Percentiles rank a stretch among this genome's conserved stretches.
These are phyloP conservation scores for Ogataea nitratoaversa DNA, from an alignment of 805 yeast species.

Conservation along the genomic window DNA sequence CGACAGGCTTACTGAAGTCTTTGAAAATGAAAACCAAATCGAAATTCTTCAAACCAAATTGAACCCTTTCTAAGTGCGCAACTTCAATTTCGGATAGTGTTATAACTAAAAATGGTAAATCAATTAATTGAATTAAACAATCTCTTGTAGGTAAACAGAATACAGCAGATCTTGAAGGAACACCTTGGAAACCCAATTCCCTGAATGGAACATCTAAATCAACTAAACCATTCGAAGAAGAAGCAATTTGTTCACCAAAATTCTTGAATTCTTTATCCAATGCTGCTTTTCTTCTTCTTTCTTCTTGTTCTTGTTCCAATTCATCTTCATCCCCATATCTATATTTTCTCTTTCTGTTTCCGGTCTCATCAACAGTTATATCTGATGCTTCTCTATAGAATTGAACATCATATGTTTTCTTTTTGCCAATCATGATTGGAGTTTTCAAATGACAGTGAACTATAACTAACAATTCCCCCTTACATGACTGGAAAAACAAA, in stretches of 20 bases:
- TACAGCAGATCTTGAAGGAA: slow-evolving; percentile 91
- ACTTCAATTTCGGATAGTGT: slow-evolving; percentile 89
- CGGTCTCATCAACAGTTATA: slow-evolving; percentile 94
- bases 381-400: slow-evolving; percentile 96
- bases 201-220: slow-evolving; percentile 94
- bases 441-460: slow-evolving; percentile 89
- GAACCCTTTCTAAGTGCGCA: slow-evolving; percentile 95
- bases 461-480: slow-evolving; percentile 87
- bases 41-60: slow-evolving; percentile 93
- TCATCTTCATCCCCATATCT: slow-evolving; percentile 98
- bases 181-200: slow-evolving; percentile 96
- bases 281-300: slow-evolving; percentile 84
- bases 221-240: slow-evolving; percentile 74
- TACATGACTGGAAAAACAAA: slow-evolving; percentile 91
- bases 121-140: slow-evolving; percentile 89
- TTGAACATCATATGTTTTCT: slow-evolving; percentile 92
- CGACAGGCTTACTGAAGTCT: slow-evolving; percentile 82
- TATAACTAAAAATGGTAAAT: slow-evolving; percentile 91
- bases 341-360: slow-evolving; percentile 82
- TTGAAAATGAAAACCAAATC: slow-evolving; percentile 96
- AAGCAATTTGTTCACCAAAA: slow-evolving; percentile 88
- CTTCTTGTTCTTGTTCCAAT: slow-evolving; percentile 97
- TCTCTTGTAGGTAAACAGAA: slow-evolving; percentile 96
- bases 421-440: slow-evolving; percentile 93
- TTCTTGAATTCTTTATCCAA: slow-evolving; percentile 87